Base-by-base conservation (phyloP, 164 flowering plant genomes). In the Cinnamomum chago region DNA sequence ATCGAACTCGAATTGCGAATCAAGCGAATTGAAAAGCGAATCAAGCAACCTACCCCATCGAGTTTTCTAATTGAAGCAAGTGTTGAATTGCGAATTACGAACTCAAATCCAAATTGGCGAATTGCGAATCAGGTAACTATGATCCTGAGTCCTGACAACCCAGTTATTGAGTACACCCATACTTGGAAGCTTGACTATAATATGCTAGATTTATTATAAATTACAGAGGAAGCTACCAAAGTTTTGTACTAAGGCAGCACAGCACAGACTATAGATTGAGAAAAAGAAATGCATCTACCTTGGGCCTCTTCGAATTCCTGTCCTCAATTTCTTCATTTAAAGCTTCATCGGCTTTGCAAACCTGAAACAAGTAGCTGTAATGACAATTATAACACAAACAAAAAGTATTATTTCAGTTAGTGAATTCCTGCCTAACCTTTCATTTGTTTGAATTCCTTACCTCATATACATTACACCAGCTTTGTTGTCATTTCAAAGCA, bases 261-360 rank as follows among this genome's bases (percentile, higher is more conserved):
- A 12, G n/a, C 60, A 55, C 60, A 12, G n/a, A 55, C 17, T 15
- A 15, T 3, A 20, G 35, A 30, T 4, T 3, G 60, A 20, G n/a
- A 55, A 55, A 20, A 55, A 55, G 25, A 15, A 6, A 22, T n/a
- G 12, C 23, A 47, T 22, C 27, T 73, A 85, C 89, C 88, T 87
- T 86, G 12, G 51, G 70, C 77, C 82, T 87, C 86, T 87, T 88
- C 50, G 55, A 55, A 51, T 55, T 76, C 51, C 79, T 79, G 70
- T 83, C 78, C 72, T 80, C 73, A 2, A 27, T 13, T 17, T 80
- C 81, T 68, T 75, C 78, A 15, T 71, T 68, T 50, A 62, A 75
- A 69, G 68, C 58, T 70, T 77, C 82, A 72, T 77, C 84, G 17
- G 17, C 58, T 77, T 78, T 50, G 68, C 40, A 71, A 62, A 78